These are phyloP conservation scores for Avena sativa DNA, from an alignment of 176 grass and related monocot species.

Conservation along the genomic window DNA sequence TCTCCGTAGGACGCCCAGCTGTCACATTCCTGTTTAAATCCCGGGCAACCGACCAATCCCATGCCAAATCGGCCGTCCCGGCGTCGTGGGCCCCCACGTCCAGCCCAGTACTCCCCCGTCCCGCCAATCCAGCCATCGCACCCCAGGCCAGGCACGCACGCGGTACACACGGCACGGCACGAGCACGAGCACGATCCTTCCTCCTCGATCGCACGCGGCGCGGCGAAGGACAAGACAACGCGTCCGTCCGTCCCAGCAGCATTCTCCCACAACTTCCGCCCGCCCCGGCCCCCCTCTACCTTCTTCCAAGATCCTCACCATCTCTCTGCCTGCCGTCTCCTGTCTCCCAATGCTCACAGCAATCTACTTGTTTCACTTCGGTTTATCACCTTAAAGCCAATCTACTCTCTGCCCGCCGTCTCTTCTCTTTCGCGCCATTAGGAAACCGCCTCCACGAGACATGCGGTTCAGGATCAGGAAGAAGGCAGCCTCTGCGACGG, in stretches of 20 bases:
- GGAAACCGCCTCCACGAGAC: neutral
- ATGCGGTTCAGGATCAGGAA: constrained; percentile 39
- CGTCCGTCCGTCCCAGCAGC: neutral
- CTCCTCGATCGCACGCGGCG: neutral
- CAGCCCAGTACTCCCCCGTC: neutral
- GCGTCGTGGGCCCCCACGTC: constrained; percentile 8
- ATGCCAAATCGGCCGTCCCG: constrained; percentile 19
- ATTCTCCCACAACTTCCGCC: neutral
- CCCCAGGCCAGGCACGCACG: neutral
- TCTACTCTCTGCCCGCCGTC: no score
- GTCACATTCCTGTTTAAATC: neutral
- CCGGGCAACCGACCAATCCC: neutral
- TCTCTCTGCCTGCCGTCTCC: neutral
- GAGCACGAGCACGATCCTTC: neutral
- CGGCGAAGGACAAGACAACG: constrained; percentile 2
- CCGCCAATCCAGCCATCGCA: neutral
- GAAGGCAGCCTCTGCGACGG: neutral
- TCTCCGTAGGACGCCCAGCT: neutral
- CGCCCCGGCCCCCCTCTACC: neutral
- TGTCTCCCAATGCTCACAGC: neutral
- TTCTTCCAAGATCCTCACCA: neutral
- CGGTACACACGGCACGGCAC: neutral
- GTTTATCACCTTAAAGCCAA: neutral
- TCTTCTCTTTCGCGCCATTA: neutral
- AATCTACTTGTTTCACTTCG: neutral